Evolutionary conservation across 164 flowering plant genomes (phyloP), one percentile per base, ranked within the genome.

Genomic region (Chloranthus sessilifolius): DNA sequence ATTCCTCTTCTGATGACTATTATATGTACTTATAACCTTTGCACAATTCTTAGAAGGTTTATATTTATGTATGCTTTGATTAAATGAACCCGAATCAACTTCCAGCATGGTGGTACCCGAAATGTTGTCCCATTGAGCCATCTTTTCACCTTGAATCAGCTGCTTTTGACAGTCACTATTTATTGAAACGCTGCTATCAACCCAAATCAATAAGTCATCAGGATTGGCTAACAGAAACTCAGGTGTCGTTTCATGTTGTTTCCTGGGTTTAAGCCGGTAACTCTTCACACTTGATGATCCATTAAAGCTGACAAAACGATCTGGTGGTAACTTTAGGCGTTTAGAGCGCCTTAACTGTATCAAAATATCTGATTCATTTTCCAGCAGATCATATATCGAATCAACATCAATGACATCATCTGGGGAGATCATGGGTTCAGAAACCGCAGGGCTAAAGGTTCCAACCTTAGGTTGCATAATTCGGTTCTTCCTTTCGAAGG

Each of bases 281-380:
- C 62, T 41, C n/a, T 78, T 77, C 9, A 51, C 46, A 40, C 59
- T 78, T 29, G 69, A 16, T 17, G 44, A 37, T 33, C 44, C 53
- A 61, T 62, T 75, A 29, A 61, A 56, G 21, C 77, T 77, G 4
- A 69, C 43, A 53, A 67, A 82, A 30, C 95, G 82, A 28, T 88
- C 89, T 3, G 95, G 96, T 37, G 73, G 69, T 16, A 79, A 68
- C 50, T 59, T 59, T 33, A 79, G 64, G 6, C 95, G 85, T 48
- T 79, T 79, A 31, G 98, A 92, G 42, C 98, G 70, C 38, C 98
- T 63, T 61, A 83, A 49, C 5, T 56, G 67, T 45, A 59, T 39
- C 38, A 52, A 43, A 42, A 71, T 74, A 52, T 49, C 21, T 24
- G 55, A 40, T 6, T 35, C 72, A 49, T 25, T 22, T 58, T 60